Base-by-base conservation (phyloP, 2,329 filamentous ascomycete genomes). In the Pseudogymnoascus sp. region DNA sequence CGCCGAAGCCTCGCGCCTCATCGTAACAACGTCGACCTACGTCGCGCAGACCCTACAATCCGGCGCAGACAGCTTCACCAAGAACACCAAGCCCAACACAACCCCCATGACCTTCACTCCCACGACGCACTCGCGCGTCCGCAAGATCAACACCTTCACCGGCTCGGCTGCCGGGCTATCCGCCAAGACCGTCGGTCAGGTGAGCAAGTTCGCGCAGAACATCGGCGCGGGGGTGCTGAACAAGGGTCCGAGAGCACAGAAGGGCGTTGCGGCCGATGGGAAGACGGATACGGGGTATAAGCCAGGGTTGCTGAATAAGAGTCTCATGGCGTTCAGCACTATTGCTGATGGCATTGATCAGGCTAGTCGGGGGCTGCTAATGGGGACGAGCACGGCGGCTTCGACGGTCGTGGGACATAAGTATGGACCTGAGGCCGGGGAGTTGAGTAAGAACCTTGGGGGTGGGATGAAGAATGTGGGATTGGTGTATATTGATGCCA, bases 401-500 rank as follows among this genome's bases (percentile, higher is more conserved):
- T 91, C 86, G 37, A 90, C 88, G 0, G 88, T 97, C 61, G 91
- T 98, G 2, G 84, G 87, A n/a, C 95, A 98, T 76, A 88, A 86
- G 66, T 99, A 93, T 79, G 95, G 95, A 4, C 73, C 83, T 1
- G 91, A 99, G 75, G 95, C 95, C 0, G 91, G 92, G 14, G 82
- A 87, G 37, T 81, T 98, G 14, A 88, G 91, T 1, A 82, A 82
- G 43, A 82, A 90, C 61, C 76, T 99, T 19, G 90, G 91, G 0
- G 88, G 91, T 4, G 93, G 93, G 24, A 87, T 97, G 71, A 96
- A 95, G 81, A 99, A 98, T 68, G 95, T 98, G 6, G 95, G 93
- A 5, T 81, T 99, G 28, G 95, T 99, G 33, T 99, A 99, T 73
- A 96, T 99, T 65, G 95, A 99, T 70, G 93, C 96, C 1, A 89